These are phyloP conservation scores for Chimonanthus praecox DNA, from an alignment of 164 flowering plant species.

Conservation along the genomic window DNA sequence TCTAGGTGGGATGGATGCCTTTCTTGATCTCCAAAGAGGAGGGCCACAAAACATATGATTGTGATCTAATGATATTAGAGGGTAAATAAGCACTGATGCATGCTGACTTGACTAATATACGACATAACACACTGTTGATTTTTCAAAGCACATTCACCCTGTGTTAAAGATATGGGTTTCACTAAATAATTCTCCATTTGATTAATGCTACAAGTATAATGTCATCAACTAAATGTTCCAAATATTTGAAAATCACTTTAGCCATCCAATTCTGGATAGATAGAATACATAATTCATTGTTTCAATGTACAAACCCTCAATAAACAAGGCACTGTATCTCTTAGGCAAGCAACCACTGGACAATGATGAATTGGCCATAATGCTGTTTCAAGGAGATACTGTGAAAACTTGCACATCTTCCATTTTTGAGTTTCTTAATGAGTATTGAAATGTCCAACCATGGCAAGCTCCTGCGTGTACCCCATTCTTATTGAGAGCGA, in stretches of 20 bases:
- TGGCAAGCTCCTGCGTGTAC: constrained; percentile 89
- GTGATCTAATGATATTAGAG: too few relatives aligned
- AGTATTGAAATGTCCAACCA: constrained; percentile 94
- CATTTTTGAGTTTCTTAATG: constrained; percentile 59
- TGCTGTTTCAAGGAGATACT: constrained; percentile 40
- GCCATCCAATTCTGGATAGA: background rate
- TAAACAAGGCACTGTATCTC: background rate
- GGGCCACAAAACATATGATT: too few relatives aligned
- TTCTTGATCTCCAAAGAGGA: too few relatives aligned
- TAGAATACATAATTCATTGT: background rate
- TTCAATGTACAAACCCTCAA: background rate
- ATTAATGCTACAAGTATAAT: too few relatives aligned
- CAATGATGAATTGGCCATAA: background rate
- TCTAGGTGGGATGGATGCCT: too few relatives aligned
- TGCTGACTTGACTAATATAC: too few relatives aligned
- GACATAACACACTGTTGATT: too few relatives aligned
- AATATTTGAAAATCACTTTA: background rate
- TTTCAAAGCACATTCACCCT: too few relatives aligned
- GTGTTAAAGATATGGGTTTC: too few relatives aligned
- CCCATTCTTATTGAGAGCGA: constrained; percentile 70
- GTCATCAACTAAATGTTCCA: background rate
- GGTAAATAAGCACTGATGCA: too few relatives aligned
- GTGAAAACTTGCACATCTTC: constrained; percentile 70
- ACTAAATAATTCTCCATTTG: too few relatives aligned
- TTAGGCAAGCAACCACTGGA: background rate